These are phyloP conservation scores for Naematelia encephala DNA, from an alignment of 768 basidiomycete genomes.

Conservation along the genomic window DNA sequence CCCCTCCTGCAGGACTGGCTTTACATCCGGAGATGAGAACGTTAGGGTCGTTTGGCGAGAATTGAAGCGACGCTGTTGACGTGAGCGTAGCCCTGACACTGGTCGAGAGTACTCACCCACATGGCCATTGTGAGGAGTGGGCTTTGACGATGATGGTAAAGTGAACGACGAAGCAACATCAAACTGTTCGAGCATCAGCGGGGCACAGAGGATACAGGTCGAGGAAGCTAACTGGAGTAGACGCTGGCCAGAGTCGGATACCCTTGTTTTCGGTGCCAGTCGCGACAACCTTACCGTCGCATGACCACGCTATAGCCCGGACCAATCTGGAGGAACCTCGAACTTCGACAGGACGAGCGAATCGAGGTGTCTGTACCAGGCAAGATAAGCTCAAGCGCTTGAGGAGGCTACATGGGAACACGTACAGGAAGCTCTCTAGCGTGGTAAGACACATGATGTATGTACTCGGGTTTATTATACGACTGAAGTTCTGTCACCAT, in stretches of 20 bases:
- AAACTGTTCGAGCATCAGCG: constrained; percentile 18
- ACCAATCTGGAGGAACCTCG: constrained; percentile 31
- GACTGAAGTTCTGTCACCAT: constrained; percentile 5
- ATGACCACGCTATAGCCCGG: constrained; percentile 35
- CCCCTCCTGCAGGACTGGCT: constrained; percentile 23
- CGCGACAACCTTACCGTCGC: constrained; percentile 35
- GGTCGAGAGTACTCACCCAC: constrained; percentile 24
- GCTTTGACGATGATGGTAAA: constrained; percentile 23
- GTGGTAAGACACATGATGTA: constrained; percentile 10
- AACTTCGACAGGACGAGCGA: constrained; percentile 27
- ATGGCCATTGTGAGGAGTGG: constrained; percentile 40
- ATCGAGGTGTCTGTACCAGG: constrained; percentile 24
- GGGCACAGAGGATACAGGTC: background rate
- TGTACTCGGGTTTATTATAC: constrained; percentile 14
- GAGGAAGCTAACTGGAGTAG: background rate
- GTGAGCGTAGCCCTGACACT: background rate
- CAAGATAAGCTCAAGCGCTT: background rate
- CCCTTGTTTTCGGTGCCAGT: constrained; percentile 39
- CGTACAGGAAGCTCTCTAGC: constrained; percentile 16
- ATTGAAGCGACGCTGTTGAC: constrained; percentile 28
- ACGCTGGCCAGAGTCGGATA: constrained; percentile 31
- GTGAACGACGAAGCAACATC: constrained; percentile 23
- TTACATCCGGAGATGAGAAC: constrained; percentile 38
- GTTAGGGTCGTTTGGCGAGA: constrained; percentile 34
- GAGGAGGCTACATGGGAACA: background rate